Conservation (phyloP, 1,139 yeast species). For the Fermentozyma sake region DNA sequence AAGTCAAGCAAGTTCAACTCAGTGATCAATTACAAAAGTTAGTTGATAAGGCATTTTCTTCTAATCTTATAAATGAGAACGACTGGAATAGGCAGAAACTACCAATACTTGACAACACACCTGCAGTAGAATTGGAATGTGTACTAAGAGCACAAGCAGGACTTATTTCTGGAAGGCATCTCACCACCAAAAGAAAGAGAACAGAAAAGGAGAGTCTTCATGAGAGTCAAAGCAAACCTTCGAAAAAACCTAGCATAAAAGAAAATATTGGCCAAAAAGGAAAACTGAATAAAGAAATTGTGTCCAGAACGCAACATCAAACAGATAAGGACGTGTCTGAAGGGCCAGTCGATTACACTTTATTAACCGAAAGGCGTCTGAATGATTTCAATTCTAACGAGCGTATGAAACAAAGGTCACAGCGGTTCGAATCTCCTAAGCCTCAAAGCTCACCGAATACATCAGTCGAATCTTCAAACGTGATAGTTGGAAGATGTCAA, state of each 20-base stretch:
- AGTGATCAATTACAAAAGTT: constrained; percentile 44
- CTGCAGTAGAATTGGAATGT: constrained; percentile 13
- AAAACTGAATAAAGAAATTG: too few species aligned
- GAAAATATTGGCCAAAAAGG: too few species aligned
- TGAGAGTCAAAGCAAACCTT: too few species aligned
- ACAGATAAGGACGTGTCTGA: too few species aligned
- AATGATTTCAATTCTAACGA: constrained; percentile 30
- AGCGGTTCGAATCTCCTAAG: constrained; percentile 42
- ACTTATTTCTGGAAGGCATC: constrained; percentile 1
- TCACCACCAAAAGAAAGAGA: too few species aligned
- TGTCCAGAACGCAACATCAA: too few species aligned
- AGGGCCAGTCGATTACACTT: constrained; percentile 1
- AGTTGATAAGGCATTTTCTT: constrained; percentile 47
- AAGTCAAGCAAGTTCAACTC: constrained; percentile 27
- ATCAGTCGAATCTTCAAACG: constrained; percentile 2
- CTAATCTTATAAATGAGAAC: constrained; percentile 44
- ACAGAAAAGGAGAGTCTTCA: too few species aligned
- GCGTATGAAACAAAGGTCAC: constrained; percentile 43
- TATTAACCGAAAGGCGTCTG: constrained; percentile 1
- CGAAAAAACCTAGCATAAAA: too few species aligned
- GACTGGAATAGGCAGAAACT: constrained; percentile 58
- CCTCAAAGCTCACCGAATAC: constrained; percentile 1
- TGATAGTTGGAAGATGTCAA: constrained; percentile 61
- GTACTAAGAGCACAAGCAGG: constrained; percentile 2
- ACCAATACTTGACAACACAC: constrained; percentile 42